Conservation (phyloP, 1,284 basidiomycete genomes). For the Ceratobasidium sp. region DNA sequence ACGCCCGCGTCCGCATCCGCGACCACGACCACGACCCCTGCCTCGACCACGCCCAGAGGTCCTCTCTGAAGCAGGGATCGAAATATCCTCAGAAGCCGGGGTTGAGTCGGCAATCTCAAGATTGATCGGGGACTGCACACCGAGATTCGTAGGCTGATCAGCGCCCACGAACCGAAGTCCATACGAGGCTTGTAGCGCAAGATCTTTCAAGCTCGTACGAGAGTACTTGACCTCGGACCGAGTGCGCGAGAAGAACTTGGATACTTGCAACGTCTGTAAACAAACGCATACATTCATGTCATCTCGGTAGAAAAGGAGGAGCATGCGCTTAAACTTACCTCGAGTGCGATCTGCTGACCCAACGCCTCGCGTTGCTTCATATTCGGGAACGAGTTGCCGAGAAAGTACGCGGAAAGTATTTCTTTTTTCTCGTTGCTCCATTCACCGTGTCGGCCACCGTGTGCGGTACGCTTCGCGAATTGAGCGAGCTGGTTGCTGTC, state of each 20-base stretch:
- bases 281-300: constrained; percentile 8
- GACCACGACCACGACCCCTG: constrained; percentile 3
- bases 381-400: constrained; percentile 28
- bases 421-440: constrained; percentile 36
- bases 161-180: not conserved
- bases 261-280: constrained; percentile 30
- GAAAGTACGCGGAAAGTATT: constrained; percentile 20
- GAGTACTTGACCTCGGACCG: constrained; percentile 33
- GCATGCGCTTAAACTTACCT: constrained; percentile 6
- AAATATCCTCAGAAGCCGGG: not conserved
- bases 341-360: constrained; percentile 12
- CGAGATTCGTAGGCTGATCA: not conserved
- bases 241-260: constrained; percentile 33
- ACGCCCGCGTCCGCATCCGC: not conserved
- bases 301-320: not conserved
- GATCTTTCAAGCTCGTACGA: not conserved
- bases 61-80: not conserved
- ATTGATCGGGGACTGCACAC: not conserved
- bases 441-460: constrained; percentile 5
- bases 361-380: constrained; percentile 23
- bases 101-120: not conserved
- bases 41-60: not conserved
- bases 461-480: constrained; percentile 1
- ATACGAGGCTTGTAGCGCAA: constrained; percentile 1
- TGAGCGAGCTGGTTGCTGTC: not conserved